Base-by-base conservation (phyloP, 2,329 filamentous ascomycete genomes). In the Aaosphaeria pasadenensis region DNA sequence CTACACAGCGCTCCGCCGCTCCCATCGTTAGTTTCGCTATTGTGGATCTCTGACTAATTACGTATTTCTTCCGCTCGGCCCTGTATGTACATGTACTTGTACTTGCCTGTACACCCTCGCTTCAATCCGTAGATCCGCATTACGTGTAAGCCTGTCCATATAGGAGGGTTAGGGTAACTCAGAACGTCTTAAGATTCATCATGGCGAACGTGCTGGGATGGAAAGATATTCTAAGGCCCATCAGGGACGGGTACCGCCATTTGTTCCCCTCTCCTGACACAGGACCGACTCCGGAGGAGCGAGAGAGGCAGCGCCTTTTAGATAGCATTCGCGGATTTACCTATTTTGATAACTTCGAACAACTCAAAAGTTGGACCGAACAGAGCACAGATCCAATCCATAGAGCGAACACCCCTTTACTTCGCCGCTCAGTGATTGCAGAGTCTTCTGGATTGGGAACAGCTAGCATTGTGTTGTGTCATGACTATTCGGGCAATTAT, bases 401-500 rank as follows among this genome's bases (percentile, higher is more conserved):
- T 51, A 58, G 58, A 48, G 57, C 71, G 28, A 74, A 73, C 42
- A 73, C 64, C 4, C 71, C 72, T 6, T 50, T 72, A 4, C 48
- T 73, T 11, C 49, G 9, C 17, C 61, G 64, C 7, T 41, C 54
- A 13, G 17, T 17, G 24, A 4, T n/a, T 17, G n/a, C 7, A 5
- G 39, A 46, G 9, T 35, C 40, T 1, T 9, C 40, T 7, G 28
- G 38, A 9, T 24, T 24, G 17, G 45, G 29, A 5, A 65, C 59
- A 30, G 51, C 66, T 13, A 58, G 53, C 30, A 44, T 71, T 9
- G 57, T 69, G 4, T 51, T 74, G n/a, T 69, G 70, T 33, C 69
- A 72, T 44, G 71, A 71, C 49, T 70, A 66, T 43, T 56, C 66
- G 30, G 74, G 74, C 5, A 73, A 72, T 42, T 76, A 76, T 52